These are phyloP conservation scores for Biscutella laevigata DNA, from an alignment of 441 rosid genomes.

Conservation along the genomic window DNA sequence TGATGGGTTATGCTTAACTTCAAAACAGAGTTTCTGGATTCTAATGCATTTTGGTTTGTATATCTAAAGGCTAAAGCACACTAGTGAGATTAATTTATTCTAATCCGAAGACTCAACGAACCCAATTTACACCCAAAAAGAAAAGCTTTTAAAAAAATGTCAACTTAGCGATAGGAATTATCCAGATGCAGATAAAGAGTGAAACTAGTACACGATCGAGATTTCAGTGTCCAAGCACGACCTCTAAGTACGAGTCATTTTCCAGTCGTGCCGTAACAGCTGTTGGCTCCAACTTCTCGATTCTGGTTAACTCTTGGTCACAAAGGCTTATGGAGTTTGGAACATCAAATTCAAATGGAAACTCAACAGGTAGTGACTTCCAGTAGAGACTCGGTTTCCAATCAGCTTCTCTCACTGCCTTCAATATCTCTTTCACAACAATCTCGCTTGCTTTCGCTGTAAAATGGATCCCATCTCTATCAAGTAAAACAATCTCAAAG, in stretches of 20 bases:
- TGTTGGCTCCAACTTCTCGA: conserved; percentile 4
- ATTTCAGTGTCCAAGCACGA: background rate
- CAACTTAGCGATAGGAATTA: background rate
- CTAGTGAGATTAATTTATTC: background rate
- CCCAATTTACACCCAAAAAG: background rate
- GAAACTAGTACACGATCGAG: conserved; percentile 2
- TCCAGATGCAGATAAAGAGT: background rate
- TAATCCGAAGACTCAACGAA: background rate
- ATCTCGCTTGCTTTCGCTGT: conserved; percentile 52
- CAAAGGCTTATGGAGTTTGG: background rate
- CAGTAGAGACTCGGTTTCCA: conserved; percentile 70
- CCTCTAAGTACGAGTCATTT: background rate
- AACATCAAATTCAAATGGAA: conserved; percentile 31
- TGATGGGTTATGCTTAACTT: too few relatives aligned
- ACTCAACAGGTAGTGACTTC: conserved; percentile 46
- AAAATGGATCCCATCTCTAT: conserved; percentile 68
- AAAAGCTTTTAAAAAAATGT: background rate
- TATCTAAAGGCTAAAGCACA: background rate
- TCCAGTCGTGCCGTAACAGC: conserved; percentile 3
- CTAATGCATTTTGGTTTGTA: background rate
- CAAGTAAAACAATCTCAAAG: background rate
- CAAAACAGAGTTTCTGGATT: background rate
- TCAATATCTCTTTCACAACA: conserved; percentile 46
- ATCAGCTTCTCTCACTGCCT: conserved; percentile 44
- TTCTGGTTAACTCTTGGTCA: conserved; percentile 20